Evolutionary conservation across 2,329 filamentous ascomycete genomes (phyloP).

Genomic region (Phialocephala subalpina): DNA sequence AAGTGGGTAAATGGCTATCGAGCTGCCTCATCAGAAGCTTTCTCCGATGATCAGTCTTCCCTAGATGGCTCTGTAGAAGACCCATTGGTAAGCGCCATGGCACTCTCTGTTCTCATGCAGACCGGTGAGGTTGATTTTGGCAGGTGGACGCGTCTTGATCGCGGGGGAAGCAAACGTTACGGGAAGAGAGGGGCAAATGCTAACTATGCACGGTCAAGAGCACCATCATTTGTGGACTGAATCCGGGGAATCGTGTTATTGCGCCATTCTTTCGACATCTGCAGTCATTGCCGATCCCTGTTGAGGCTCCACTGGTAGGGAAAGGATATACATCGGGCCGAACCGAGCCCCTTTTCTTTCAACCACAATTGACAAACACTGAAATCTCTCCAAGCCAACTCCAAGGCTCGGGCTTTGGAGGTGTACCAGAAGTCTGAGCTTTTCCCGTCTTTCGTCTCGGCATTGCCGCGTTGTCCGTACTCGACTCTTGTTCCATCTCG

Average conservation of each 20-base stretch:
- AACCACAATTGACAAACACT: not conserved
- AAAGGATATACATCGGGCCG: too few species aligned
- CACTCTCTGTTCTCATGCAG: too few species aligned
- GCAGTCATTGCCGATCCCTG: not conserved
- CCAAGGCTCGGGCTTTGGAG: not conserved
- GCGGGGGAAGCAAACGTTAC: too few species aligned
- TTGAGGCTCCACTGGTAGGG: not conserved
- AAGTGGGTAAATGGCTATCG: too few species aligned
- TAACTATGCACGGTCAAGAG: too few species aligned
- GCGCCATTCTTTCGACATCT: constrained; percentile 13
- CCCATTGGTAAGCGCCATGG: too few species aligned
- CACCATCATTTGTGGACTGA: not conserved
- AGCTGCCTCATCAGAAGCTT: too few species aligned
- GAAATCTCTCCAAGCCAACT: not conserved
- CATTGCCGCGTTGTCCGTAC: not conserved
- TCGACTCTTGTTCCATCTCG: not conserved
- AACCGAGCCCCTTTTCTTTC: not conserved
- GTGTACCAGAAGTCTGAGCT: not conserved
- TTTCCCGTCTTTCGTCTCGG: not conserved
- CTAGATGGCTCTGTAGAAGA: too few species aligned
- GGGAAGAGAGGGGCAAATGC: too few species aligned
- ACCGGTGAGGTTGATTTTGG: too few species aligned
- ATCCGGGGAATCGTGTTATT: not conserved
- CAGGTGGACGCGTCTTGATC: too few species aligned
- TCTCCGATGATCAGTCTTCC: too few species aligned